Evolutionary conservation across 192 early-diverging fungal species (phyloP).

Genomic region (Allomyces javanicus): DNA sequence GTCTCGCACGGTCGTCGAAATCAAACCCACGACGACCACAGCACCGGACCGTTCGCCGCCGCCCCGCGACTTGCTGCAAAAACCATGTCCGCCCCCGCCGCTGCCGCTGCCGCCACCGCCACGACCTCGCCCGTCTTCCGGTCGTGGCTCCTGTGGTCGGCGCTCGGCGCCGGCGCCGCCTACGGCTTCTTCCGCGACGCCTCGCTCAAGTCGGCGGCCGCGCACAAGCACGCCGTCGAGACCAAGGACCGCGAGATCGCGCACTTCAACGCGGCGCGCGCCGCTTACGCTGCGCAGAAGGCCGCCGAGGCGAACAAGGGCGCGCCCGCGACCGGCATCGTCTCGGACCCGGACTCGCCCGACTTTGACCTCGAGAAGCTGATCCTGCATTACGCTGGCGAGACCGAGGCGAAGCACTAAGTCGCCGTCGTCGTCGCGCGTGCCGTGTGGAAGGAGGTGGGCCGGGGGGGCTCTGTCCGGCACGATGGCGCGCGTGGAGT

Average conservation of each 20-base stretch:
- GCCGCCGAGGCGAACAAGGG: not conserved
- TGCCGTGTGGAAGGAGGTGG: no score
- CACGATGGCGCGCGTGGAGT: no score
- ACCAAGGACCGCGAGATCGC: not conserved
- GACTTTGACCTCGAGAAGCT: not conserved
- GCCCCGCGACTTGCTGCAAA: no score
- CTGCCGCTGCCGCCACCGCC: not conserved
- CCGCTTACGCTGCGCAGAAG: not conserved
- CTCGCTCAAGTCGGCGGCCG: not conserved
- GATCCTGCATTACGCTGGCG: not conserved
- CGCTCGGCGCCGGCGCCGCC: not conserved
- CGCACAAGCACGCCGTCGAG: not conserved
- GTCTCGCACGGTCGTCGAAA: no score
- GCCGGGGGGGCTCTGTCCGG: no score
- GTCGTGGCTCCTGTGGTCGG: not conserved
- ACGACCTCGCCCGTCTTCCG: not conserved
- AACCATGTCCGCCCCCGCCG: no score
- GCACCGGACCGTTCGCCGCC: no score
- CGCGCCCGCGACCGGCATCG: not conserved
- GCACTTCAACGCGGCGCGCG: not conserved
- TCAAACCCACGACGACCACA: no score
- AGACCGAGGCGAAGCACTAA: not conserved
- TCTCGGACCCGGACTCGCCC: not conserved
- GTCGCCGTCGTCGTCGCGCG: not conserved
- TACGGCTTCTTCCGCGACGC: not conserved